Conservation (phyloP, 495 filamentous ascomycete species). For the Evernia prunastri region DNA sequence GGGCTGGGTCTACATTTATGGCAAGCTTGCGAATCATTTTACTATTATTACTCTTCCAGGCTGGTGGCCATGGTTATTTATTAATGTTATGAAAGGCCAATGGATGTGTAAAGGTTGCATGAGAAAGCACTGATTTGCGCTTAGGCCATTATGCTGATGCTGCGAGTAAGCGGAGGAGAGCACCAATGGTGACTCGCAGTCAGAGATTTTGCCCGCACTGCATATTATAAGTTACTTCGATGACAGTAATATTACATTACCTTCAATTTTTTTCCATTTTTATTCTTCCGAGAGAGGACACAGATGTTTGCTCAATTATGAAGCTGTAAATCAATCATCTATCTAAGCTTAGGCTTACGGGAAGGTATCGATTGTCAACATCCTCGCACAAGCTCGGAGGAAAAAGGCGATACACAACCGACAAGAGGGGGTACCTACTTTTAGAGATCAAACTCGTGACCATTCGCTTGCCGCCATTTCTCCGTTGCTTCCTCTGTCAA, state of each 20-base stretch:
- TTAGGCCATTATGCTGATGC: conserved; percentile 9
- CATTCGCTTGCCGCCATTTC: conserved; percentile 10
- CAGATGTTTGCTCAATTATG: not conserved
- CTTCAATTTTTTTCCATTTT: not conserved
- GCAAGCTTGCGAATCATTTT: not conserved
- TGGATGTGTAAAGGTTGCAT: not conserved
- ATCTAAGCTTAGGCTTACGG: conserved; percentile 3
- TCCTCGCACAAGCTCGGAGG: conserved; percentile 12
- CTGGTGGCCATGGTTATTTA: not conserved
- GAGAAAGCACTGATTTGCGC: conserved; percentile 7
- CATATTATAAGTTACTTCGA: conserved; percentile 3
- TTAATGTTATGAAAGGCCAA: conserved; percentile 11
- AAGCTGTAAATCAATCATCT: not conserved
- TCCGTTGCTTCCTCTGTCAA: not conserved
- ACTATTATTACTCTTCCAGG: not conserved
- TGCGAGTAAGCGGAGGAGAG: conserved; percentile 9
- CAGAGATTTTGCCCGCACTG: conserved; percentile 12
- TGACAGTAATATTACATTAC: not conserved
- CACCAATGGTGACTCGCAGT: conserved; percentile 14
- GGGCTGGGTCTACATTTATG: not conserved
- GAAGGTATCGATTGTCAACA: conserved; percentile 3
- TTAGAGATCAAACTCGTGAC: conserved; percentile 18
- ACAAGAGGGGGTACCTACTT: conserved; percentile 12
- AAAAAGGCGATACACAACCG: conserved; percentile 20
- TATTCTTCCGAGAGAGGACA: not conserved